Conservation (phyloP, 2,329 filamentous ascomycete species). For the Orbilia quercus region DNA sequence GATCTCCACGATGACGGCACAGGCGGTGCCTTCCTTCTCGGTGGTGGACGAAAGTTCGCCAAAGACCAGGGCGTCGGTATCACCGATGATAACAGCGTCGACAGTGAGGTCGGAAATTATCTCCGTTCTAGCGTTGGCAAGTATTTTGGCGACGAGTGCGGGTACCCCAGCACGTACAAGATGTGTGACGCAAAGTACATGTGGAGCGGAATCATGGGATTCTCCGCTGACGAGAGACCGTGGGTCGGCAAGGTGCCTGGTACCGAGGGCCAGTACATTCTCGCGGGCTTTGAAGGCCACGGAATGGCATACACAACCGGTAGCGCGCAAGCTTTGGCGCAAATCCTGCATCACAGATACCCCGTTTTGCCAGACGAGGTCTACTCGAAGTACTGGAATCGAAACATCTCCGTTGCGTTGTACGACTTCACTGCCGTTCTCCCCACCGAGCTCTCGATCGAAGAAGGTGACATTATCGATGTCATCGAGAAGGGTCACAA, state of each 20-base stretch:
- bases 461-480: conserved; percentile 34
- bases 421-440: conserved; percentile 28
- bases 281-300: conserved; percentile 77
- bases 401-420: conserved; percentile 42
- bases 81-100: conserved; percentile 70
- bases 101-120: conserved; percentile 69
- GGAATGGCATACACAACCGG: conserved; percentile 64
- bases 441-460: conserved; percentile 27
- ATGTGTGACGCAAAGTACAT: conserved; percentile 66
- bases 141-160: conserved; percentile 64
- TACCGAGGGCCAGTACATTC: conserved; percentile 70
- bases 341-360: conserved; percentile 55
- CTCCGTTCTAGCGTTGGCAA: conserved; percentile 66
- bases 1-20: conserved; percentile 65
- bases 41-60: conserved; percentile 74
- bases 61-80: conserved; percentile 69
- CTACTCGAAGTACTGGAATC: conserved; percentile 50
- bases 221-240: conserved; percentile 73
- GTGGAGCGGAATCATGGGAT: conserved; percentile 87
- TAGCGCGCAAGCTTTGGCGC: conserved; percentile 58
- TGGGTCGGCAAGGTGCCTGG: conserved; percentile 77
- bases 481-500: conserved; percentile 54
- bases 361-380: conserved; percentile 46
- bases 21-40: conserved; percentile 74
- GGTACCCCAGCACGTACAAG: conserved; percentile 60